Evolutionary conservation across 257 asterid genomes (phyloP).

Genomic region (Solanum sejunctum): DNA sequence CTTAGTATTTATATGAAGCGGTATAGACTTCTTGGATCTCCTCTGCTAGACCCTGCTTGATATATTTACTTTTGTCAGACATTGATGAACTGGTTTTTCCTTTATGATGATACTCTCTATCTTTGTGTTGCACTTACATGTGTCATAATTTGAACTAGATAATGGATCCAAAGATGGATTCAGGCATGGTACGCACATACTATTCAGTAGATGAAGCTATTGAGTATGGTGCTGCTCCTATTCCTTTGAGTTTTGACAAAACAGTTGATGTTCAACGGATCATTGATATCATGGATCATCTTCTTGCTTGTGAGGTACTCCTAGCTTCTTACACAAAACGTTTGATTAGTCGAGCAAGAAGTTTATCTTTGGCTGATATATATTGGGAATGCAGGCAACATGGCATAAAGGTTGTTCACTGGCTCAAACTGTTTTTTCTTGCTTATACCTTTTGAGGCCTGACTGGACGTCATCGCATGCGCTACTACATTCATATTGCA

Average conservation of each 20-base stretch:
- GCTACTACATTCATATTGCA: constrained; percentile 78
- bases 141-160: constrained; percentile 35
- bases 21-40: neutral
- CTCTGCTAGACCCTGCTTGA: neutral
- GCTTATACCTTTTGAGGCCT: constrained; percentile 89
- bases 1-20: neutral
- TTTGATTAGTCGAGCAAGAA: neutral
- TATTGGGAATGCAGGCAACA: constrained; percentile 62
- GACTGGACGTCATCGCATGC: constrained; percentile 81
- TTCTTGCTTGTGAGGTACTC: constrained; percentile 89
- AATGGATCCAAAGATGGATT: constrained; percentile 99
- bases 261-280: constrained; percentile 51
- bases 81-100: neutral
- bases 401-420: constrained; percentile 98
- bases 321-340: neutral
- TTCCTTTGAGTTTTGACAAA: constrained; percentile 84
- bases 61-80: neutral
- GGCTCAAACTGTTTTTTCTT: constrained; percentile 88
- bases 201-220: constrained; percentile 96
- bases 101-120: neutral
- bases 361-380: neutral
- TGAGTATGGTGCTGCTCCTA: constrained; percentile 93
- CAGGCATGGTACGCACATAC: constrained; percentile 90
- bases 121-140: constrained; percentile 1
- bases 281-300: constrained; percentile 91